phyloP scores from a whole-genome alignment of 129 eudicot genomes.

The Helichrysum umbraculigerum region DNA sequence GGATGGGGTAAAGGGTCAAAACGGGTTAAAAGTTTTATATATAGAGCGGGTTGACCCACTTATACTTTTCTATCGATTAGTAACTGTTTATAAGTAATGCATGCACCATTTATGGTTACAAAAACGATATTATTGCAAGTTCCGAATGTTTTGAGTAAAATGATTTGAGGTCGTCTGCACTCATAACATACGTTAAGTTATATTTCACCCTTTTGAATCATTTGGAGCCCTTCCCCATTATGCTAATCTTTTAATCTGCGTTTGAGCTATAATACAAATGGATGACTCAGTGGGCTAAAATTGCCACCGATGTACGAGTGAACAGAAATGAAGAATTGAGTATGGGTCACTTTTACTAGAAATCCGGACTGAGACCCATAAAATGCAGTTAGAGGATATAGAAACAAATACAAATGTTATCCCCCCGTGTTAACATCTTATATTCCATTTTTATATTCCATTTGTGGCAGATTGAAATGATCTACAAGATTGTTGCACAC shows the following conservation, averaged over 20 bases:
- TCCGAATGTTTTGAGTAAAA: not conserved
- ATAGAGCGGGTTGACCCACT: not conserved
- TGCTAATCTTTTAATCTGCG: not conserved
- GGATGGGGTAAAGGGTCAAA: not conserved
- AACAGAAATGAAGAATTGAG: not conserved
- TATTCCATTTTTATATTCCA: not conserved
- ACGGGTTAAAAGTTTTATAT: not conserved
- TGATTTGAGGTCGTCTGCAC: not conserved
- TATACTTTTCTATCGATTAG: not conserved
- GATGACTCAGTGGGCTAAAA: not conserved
- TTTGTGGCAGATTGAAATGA: constrained; percentile 85
- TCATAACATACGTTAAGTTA: not conserved
- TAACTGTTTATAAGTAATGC: not conserved
- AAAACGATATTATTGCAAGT: not conserved
- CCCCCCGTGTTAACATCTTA: not conserved
- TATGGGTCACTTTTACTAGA: not conserved
- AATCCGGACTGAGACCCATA: not conserved
- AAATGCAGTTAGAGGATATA: not conserved
- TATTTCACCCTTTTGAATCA: not conserved
- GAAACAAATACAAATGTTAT: too few species aligned
- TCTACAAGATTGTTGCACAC: constrained; percentile 88
- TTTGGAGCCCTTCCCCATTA: not conserved
- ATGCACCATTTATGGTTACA: not conserved
- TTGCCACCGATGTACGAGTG: not conserved
- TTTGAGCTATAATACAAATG: not conserved